Evolutionary conservation across 176 grass and related monocot genomes (phyloP).

Genomic region (Echinochloa phyllopogon): DNA sequence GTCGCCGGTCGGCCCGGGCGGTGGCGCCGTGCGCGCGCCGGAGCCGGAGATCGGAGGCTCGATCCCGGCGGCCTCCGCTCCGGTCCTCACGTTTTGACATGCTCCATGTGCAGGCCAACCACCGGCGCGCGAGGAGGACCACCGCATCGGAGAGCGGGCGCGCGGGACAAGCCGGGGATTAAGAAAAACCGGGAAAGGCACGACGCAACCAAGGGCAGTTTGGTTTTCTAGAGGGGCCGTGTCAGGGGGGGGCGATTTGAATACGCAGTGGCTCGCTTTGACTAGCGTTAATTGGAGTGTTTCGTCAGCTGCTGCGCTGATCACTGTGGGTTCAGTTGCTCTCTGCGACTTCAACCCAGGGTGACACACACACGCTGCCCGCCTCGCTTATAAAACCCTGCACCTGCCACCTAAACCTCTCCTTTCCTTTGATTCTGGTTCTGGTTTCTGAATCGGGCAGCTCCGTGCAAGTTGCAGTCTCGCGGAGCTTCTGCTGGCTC

Average conservation of each 20-base stretch:
- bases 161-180: slow-evolving; percentile 42
- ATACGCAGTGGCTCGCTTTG: slow-evolving; percentile 49
- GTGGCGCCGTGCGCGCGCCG: slow-evolving; percentile 26
- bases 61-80: too few species aligned
- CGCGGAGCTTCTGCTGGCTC: background rate
- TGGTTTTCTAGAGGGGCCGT: slow-evolving; percentile 53
- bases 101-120: slow-evolving; percentile 33
- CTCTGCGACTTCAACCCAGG: too few species aligned
- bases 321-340: background rate
- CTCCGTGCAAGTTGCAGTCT: background rate
- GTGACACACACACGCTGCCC: too few species aligned
- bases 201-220: slow-evolving; percentile 33
- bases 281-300: slow-evolving; percentile 26
- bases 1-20: slow-evolving; percentile 28
- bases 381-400: slow-evolving; percentile 62
- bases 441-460: slow-evolving; percentile 22
- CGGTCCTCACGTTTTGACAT: background rate
- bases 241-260: slow-evolving; percentile 50
- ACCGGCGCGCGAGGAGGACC: slow-evolving; percentile 41
- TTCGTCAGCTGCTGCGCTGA: background rate
- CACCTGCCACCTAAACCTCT: slow-evolving; percentile 43
- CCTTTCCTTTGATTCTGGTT: slow-evolving; percentile 28
- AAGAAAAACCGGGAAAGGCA: slow-evolving; percentile 44
- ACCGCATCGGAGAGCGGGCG: slow-evolving; percentile 43
- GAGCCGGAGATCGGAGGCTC: background rate